phyloP scores from a whole-genome alignment of 139 green algal genomes.

The Marvania coccoides region DNA sequence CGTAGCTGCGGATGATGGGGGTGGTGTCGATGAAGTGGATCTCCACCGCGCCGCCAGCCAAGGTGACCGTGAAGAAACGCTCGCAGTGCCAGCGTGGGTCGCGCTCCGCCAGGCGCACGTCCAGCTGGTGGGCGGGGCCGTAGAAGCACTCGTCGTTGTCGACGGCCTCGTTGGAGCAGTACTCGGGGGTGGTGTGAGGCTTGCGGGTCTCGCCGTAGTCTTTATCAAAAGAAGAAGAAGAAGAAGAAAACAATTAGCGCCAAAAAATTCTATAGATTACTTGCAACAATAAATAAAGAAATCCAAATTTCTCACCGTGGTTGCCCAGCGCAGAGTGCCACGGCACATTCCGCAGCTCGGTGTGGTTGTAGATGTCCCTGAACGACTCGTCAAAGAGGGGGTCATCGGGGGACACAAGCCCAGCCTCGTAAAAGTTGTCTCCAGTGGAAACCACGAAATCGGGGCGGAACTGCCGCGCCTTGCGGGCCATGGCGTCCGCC shows the following conservation, averaged over 20 bases:
- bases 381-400: background rate
- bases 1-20: constrained; percentile 44
- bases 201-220: constrained; percentile 34
- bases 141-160: constrained; percentile 1
- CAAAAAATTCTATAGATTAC: background rate
- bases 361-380: background rate
- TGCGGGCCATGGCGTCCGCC: constrained; percentile 14
- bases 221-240: background rate
- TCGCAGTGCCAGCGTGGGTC: constrained; percentile 53
- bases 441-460: constrained; percentile 14
- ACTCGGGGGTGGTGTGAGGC: background rate
- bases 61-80: constrained; percentile 15
- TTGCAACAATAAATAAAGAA: background rate
- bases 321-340: constrained; percentile 66
- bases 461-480: background rate
- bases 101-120: constrained; percentile 12
- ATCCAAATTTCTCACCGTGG: constrained; percentile 32
- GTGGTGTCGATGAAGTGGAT: constrained; percentile 69
- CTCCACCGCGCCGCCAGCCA: constrained; percentile 26
- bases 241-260: no score
- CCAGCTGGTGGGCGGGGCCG: constrained; percentile 28
- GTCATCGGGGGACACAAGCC: background rate
- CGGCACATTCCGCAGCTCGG: constrained; percentile 22
- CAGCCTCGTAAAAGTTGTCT: constrained; percentile 12
- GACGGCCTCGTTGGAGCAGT: constrained; percentile 8